These are phyloP conservation scores for Blastocystis sp. DNA, from an alignment of 352 stramenopile genomes.

Conservation along the genomic window DNA sequence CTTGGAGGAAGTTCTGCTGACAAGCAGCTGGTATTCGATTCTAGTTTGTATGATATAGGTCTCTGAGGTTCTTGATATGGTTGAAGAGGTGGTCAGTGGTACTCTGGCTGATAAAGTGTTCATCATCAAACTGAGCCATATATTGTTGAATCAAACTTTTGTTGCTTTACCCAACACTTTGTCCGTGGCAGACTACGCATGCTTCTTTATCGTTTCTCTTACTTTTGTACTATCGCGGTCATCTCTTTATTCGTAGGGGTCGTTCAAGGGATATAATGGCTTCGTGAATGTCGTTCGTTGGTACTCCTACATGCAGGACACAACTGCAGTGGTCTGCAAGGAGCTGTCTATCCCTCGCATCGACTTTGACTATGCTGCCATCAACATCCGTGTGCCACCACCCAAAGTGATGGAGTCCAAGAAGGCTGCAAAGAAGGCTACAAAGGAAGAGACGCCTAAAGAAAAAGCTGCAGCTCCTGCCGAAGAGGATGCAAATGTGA, in stretches of 20 bases:
- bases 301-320: constrained; percentile 49
- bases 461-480: neutral
- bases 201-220: constrained; percentile 4
- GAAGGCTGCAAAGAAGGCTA: constrained; percentile 45
- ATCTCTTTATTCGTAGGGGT: neutral
- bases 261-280: constrained; percentile 33
- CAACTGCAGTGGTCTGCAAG: neutral
- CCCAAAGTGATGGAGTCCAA: constrained; percentile 5
- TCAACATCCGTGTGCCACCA: constrained; percentile 26
- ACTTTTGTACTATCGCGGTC: neutral
- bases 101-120: neutral
- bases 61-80: neutral
- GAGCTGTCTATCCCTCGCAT: neutral
- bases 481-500: constrained; percentile 21
- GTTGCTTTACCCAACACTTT: neutral
- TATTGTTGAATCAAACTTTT: constrained; percentile 8
- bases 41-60: neutral
- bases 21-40: constrained; percentile 16
- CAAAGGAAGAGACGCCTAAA: neutral
- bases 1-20: constrained; percentile 38
- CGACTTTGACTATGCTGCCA: constrained; percentile 11
- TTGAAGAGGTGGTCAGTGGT: neutral
- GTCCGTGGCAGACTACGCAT: constrained; percentile 14
- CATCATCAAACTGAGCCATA: constrained; percentile 21
- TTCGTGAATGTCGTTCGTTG: constrained; percentile 52